These are phyloP conservation scores for Dionaea muscipula DNA, from an alignment of 179 eudicot genomes.

Conservation along the genomic window DNA sequence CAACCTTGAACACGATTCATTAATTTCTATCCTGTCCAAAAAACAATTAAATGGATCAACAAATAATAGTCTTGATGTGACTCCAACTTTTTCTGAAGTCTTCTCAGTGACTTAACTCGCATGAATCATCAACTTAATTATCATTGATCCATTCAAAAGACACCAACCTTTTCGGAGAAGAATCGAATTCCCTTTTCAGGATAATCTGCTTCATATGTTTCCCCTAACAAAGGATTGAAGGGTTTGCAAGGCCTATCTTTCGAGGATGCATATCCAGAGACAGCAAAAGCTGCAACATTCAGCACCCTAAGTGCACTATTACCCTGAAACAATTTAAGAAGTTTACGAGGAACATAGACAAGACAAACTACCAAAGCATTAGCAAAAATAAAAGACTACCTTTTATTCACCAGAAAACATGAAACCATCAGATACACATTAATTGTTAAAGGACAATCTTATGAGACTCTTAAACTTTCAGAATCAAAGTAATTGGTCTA, in stretches of 20 bases:
- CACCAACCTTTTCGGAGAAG: constrained; percentile 64
- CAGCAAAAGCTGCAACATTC: constrained; percentile 84
- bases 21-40: no score
- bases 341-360: constrained; percentile 4
- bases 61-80: no score
- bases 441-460: no score
- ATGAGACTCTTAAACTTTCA: no score
- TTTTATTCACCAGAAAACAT: no score
- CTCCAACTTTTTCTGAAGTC: no score
- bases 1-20: no score
- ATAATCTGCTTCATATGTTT: constrained; percentile 81
- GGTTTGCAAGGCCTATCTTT: constrained; percentile 85
- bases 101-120: no score
- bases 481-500: no score
- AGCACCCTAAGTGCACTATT: constrained; percentile 58
- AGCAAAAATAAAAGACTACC: neutral
- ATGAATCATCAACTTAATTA: neutral
- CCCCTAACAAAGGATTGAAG: constrained; percentile 81
- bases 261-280: constrained; percentile 76
- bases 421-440: no score
- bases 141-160: neutral
- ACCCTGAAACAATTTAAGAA: constrained; percentile 42
- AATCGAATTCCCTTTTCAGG: constrained; percentile 75
- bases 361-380: neutral
- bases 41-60: no score